These are phyloP conservation scores for Chloranthus sessilifolius DNA, from an alignment of 164 flowering plant genomes.

Conservation along the genomic window DNA sequence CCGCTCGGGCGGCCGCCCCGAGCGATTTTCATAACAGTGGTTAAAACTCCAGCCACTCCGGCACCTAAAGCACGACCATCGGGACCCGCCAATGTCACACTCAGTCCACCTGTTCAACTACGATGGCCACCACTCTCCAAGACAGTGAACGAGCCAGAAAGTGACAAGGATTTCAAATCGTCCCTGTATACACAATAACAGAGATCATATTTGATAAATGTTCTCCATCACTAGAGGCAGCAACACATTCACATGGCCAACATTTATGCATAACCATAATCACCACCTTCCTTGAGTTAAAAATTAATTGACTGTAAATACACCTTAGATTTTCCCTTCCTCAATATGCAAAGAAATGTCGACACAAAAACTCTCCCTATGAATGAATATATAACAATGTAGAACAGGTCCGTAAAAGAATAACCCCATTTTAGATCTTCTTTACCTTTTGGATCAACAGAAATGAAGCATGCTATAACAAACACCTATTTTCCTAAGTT, in stretches of 20 bases:
- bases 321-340: not conserved
- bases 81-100: slow-evolving; percentile 75
- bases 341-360: not conserved
- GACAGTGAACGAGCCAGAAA: slow-evolving; percentile 78
- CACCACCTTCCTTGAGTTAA: no score
- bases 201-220: slow-evolving; percentile 3
- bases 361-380: no score
- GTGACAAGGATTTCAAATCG: slow-evolving; percentile 80
- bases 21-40: no score
- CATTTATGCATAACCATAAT: no score
- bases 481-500: no score
- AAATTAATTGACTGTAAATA: not conserved
- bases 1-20: no score
- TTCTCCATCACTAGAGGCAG: not conserved
- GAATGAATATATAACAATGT: no score
- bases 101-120: slow-evolving; percentile 82
- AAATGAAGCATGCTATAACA: no score
- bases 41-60: slow-evolving; percentile 79
- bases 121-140: slow-evolving; percentile 69
- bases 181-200: slow-evolving; percentile 44
- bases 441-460: no score
- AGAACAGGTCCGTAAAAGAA: no score
- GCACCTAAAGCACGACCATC: slow-evolving; percentile 95
- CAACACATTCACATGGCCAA: no score
- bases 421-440: no score